Evolutionary conservation across 2,329 filamentous ascomycete genomes (phyloP), one percentile per base, ranked within the genome.

Genomic region (Basipetospora sp.): DNA sequence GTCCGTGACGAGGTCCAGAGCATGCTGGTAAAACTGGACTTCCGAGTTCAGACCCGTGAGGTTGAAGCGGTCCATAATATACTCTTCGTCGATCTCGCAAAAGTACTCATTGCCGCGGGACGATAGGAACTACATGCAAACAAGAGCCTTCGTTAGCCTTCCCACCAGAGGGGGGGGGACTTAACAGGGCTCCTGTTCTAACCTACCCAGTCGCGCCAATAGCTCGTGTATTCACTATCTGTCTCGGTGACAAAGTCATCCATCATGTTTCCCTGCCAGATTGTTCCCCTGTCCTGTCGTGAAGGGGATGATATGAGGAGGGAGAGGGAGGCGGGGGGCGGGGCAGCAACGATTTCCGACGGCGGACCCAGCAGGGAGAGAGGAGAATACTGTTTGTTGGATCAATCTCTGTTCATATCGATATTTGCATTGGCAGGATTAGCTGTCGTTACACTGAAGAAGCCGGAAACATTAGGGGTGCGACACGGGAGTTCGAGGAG

Each of bases 51-150:
- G 73, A 27, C 90, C 90, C 1, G 90, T 98, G 43, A 98, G 68
- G 62, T 98, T 98, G 72, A 98, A 98, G 36, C 90, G 79, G 58
- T 98, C 90, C 36, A 87, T 96, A 33, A 98, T 71, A 60, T 98
- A 98, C 52, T 98, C 90, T 58, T 98, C 90, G 60, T 98, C 90
- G 52, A 98, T 96, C 57, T 98, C 90, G 72, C 90, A 98, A 53
- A 96, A 98, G 63, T 98, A 98, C 58, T 98, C 90, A 62, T 98
- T 96, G 47, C 90, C 90, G 40, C 90, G 76, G 5, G 87, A 94
- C 4, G 88, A 94, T 51, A 96, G 94, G 59, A 98, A 98, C 90
- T 98, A 15, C 5, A 29, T 4, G 31, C 20, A 27, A 31, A 25
- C 15, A 13, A 30, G 11, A 5, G 38, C 5, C 18, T 18, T 33